phyloP scores from a whole-genome alignment of 495 filamentous ascomycete genomes.

The Neurospora africana region DNA sequence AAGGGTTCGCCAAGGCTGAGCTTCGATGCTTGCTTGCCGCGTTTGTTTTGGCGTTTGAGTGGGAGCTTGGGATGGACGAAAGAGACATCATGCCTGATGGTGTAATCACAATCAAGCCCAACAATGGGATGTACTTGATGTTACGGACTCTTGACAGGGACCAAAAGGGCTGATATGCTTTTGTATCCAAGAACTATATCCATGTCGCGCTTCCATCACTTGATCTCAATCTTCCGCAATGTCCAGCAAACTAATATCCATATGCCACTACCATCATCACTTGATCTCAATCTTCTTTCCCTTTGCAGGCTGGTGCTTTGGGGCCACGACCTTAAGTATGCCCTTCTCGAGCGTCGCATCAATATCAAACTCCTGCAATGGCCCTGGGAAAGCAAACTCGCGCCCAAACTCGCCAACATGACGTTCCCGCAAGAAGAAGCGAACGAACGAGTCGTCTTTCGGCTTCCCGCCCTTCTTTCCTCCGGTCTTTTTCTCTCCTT shows the following conservation, averaged over 20 bases:
- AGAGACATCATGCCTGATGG: conserved; percentile 44
- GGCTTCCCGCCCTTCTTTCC: neutral
- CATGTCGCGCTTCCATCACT: neutral
- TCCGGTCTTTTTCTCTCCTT: too few relatives aligned
- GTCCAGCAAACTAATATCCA: conserved; percentile 10
- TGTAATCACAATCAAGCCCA: conserved; percentile 50
- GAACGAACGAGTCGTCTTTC: neutral
- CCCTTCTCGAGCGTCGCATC: conserved; percentile 14
- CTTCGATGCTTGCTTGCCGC: conserved; percentile 69
- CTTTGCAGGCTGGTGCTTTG: conserved; percentile 7
- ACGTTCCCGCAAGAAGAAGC: conserved; percentile 9
- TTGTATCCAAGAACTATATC: neutral
- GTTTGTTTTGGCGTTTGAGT: conserved; percentile 58
- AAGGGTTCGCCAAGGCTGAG: conserved; percentile 68
- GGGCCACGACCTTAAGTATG: conserved; percentile 14
- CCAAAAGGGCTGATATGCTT: neutral
- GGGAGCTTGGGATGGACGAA: conserved; percentile 43
- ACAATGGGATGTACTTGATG: conserved; percentile 41
- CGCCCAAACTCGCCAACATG: conserved; percentile 13
- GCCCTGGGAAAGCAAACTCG: conserved; percentile 18
- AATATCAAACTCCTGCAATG: conserved; percentile 16
- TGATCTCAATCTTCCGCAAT: conserved; percentile 14
- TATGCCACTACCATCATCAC: neutral
- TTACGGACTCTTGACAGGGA: neutral
- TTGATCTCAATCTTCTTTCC: conserved; percentile 10